Percentiles rank a stretch among this genome's conserved stretches.
These are phyloP conservation scores for Phytophthora agathidicida DNA, from an alignment of 352 stramenopile species.

Conservation along the genomic window DNA sequence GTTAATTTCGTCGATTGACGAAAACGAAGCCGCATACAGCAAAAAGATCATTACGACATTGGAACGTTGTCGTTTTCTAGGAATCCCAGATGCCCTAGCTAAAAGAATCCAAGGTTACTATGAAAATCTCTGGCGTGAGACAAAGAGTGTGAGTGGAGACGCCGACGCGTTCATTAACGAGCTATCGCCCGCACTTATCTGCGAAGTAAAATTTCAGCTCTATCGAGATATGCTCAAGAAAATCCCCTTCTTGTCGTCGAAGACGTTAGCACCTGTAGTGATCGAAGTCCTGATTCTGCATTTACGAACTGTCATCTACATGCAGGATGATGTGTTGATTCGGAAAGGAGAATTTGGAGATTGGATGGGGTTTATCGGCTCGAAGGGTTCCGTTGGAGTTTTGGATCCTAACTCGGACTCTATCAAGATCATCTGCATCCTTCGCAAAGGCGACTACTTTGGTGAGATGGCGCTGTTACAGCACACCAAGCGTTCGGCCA, in stretches of 20 bases:
- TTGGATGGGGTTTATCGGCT: conserved; percentile 87
- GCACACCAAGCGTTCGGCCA: conserved; percentile 62
- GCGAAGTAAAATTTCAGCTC: conserved; percentile 82
- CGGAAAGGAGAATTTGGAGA: conserved; percentile 78
- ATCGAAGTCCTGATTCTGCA: conserved; percentile 83
- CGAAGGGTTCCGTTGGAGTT: conserved; percentile 71
- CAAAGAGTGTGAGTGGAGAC: conserved; percentile 60
- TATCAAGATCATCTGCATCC: conserved; percentile 65
- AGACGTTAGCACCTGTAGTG: conserved; percentile 62
- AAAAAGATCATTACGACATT: conserved; percentile 69
- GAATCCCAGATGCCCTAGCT: conserved; percentile 55
- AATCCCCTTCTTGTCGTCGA: conserved; percentile 72
- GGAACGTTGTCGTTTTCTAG: conserved; percentile 70
- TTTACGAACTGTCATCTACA: conserved; percentile 77
- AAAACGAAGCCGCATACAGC: conserved; percentile 66
- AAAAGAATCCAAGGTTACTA: conserved; percentile 67
- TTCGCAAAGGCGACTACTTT: conserved; percentile 77
- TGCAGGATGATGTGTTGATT: conserved; percentile 82
- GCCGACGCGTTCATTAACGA: conserved; percentile 81
- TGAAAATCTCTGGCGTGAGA: conserved; percentile 72
- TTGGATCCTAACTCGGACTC: conserved; percentile 55
- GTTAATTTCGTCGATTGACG: conserved; percentile 70
- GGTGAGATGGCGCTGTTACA: conserved; percentile 78
- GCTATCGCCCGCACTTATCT: conserved; percentile 67
- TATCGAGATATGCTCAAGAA: conserved; percentile 79